Evolutionary conservation across 495 filamentous ascomycete genomes (phyloP).

Genomic region (Hypoxylon trugodes): DNA sequence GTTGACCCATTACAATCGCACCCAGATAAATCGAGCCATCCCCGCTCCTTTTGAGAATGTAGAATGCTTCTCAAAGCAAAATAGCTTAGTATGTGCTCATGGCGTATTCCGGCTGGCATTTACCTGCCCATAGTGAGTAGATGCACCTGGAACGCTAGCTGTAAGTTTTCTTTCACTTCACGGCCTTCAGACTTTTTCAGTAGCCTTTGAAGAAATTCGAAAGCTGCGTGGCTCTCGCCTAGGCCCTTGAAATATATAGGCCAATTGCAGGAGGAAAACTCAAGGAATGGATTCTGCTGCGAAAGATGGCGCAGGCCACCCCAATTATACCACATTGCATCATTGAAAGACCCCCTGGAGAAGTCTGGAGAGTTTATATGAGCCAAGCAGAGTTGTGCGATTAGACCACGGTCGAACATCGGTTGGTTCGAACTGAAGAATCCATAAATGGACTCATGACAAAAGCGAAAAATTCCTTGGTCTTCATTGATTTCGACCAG

Average conservation of each 20-base stretch:
- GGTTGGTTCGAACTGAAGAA: background rate
- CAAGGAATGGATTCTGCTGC: background rate
- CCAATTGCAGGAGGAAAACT: conserved; percentile 8
- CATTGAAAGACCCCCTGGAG: background rate
- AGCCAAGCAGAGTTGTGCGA: conserved; percentile 3
- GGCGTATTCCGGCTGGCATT: background rate
- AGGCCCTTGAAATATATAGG: background rate
- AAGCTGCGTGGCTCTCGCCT: background rate
- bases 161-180: background rate
- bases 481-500: conserved; percentile 4
- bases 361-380: conserved; percentile 5
- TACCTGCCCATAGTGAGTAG: background rate
- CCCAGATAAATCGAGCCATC: conserved; percentile 1
- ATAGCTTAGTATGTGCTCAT: conserved; percentile 13
- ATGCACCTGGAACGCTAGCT: conserved; percentile 1
- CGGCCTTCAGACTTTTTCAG: background rate
- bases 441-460: conserved; percentile 1
- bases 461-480: conserved; percentile 4
- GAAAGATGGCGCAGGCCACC: background rate
- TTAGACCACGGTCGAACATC: background rate
- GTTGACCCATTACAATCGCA: background rate
- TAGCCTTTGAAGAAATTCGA: background rate
- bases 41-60: too few relatives aligned
- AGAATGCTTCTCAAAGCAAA: conserved; percentile 3
- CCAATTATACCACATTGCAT: conserved; percentile 3